Evolutionary conservation across 352 stramenopile genomes (phyloP), one percentile per base, ranked within the genome.

Genomic region (Phytophthora sp.): DNA sequence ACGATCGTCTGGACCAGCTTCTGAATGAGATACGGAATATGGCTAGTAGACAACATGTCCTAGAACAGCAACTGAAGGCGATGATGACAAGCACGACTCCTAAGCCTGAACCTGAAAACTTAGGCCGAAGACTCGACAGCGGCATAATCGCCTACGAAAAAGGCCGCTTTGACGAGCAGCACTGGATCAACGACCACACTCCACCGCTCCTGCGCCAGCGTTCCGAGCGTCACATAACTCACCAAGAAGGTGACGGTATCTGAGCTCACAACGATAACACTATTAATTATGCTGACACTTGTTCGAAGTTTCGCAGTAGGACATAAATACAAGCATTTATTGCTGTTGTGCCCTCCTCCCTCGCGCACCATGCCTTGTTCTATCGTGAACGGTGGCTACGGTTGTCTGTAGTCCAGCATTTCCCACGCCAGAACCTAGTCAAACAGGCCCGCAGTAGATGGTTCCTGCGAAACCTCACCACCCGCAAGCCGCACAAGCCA

Each of bases 401-500:
- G 49, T 9, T 31, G 34, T 41, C 34, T 41, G 34, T n/a, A 18
- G 10, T 41, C 1, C 12, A 41, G 34, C 12, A n/a, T 17, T n/a
- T n/a, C n/a, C n/a, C n/a, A n/a, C n/a, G n/a, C 15, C 9, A 26
- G n/a, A 31, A 21, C 17, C 37, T 64, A 60, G 23, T 76, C 65
- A 66, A 91, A 86, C 11, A 91, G 68, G 11, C 57, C 62, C 2
- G 62, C 17, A 0, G 67, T 56, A 0, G 78, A 62, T 24, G 75
- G 74, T 11, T 61, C 46, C 49, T 91, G 82, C 2, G 77, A 37
- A 12, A 93, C 62, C 26, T 93, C 84, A 13, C 84, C 84, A 0
- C 80, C 80, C 17, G 77, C 50, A 15, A 93, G 54, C n/a, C 74
- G 78, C 12, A 85, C 54, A 10, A 93, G 70, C 84, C 84, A 93